These are phyloP conservation scores for Moniliophthora roreri DNA, from an alignment of 1,284 basidiomycete species.

Conservation along the genomic window DNA sequence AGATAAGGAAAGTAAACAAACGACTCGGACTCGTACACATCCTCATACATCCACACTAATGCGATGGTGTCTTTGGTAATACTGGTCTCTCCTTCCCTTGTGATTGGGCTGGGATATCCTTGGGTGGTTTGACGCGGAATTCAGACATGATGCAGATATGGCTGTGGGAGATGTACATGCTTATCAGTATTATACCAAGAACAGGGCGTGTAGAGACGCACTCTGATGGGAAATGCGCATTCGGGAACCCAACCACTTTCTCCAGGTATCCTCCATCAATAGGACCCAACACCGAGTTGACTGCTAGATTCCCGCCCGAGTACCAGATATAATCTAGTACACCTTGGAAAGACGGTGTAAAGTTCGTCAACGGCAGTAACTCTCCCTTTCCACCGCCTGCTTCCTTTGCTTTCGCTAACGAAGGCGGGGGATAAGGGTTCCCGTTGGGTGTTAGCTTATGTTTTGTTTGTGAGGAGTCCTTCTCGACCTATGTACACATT, in stretches of 20 bases:
- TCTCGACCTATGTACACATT: too few relatives aligned
- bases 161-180: conserved; percentile 35
- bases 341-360: conserved; percentile 83
- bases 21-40: too few relatives aligned
- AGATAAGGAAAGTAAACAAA: too few relatives aligned
- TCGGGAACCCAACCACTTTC: conserved; percentile 96
- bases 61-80: too few relatives aligned
- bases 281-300: conserved; percentile 86
- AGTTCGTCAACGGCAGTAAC: conserved; percentile 87
- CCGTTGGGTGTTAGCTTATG: conserved; percentile 1
- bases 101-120: conserved; percentile 15
- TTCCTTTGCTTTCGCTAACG: neutral
- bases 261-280: conserved; percentile 86
- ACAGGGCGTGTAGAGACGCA: conserved; percentile 46
- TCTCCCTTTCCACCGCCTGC: conserved; percentile 24
- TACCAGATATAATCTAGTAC: conserved; percentile 97
- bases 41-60: too few relatives aligned
- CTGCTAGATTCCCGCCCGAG: conserved; percentile 74
- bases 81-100: too few relatives aligned
- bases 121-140: conserved; percentile 74
- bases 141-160: conserved; percentile 67
- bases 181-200: neutral
- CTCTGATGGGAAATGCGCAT: conserved; percentile 95
- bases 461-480: neutral
- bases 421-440: neutral